phyloP scores from a whole-genome alignment of 352 stramenopile species.

The Albugo laibachii region DNA sequence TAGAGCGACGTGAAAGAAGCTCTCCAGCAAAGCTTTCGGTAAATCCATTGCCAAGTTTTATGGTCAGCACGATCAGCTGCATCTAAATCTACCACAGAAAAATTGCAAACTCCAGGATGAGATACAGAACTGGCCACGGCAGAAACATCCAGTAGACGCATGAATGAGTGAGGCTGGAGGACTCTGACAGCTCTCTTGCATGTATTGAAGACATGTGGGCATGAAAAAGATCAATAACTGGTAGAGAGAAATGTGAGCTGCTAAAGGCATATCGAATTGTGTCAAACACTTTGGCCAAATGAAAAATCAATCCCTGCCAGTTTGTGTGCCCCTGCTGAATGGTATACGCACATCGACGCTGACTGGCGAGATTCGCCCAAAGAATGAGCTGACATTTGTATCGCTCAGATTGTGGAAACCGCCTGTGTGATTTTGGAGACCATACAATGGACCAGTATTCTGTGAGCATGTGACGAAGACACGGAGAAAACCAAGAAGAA shows the following conservation, averaged over 20 bases:
- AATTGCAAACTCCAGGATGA: constrained; percentile 36
- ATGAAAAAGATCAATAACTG: background rate
- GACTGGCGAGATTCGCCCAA: constrained; percentile 21
- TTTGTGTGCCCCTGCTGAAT: background rate
- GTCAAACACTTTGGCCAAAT: background rate
- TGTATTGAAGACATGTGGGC: constrained; percentile 2
- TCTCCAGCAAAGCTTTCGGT: too few relatives aligned
- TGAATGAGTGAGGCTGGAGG: too few relatives aligned
- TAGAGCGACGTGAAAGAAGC: too few relatives aligned
- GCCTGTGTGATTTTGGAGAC: constrained; percentile 22
- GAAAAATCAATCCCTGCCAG: background rate
- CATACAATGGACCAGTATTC: constrained; percentile 35
- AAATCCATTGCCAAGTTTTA: too few relatives aligned
- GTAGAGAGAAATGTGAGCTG: background rate
- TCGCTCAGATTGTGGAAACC: constrained; percentile 27
- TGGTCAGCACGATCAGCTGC: too few relatives aligned
- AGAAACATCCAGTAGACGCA: constrained; percentile 19
- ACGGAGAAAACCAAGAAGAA: constrained; percentile 14
- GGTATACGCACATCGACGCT: constrained; percentile 1
- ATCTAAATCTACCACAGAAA: constrained; percentile 24
- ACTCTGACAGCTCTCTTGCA: too few relatives aligned
- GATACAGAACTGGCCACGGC: constrained; percentile 16
- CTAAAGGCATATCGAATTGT: background rate
- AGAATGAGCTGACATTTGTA: constrained; percentile 39
- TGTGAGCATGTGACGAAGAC: constrained; percentile 25